Base-by-base conservation (phyloP, 208 protist genomes). In the Herpetomonas samuelpessoai region DNA sequence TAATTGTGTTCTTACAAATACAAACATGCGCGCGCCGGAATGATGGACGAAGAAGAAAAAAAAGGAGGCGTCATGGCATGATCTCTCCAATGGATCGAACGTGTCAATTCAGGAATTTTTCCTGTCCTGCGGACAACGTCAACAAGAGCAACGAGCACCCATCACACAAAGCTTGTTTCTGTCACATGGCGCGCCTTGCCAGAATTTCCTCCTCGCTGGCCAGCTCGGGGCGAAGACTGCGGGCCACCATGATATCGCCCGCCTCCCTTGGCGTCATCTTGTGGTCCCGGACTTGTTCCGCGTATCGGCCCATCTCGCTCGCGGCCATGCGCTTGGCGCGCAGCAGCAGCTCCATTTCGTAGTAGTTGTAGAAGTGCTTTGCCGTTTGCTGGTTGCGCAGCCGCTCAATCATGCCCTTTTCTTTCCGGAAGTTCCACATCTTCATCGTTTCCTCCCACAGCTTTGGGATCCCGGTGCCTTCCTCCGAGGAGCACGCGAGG, bases 361-460 rank as follows among this genome's bases (percentile, higher is more conserved):
- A 83, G 62, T 83, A 76, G 57, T 76, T 76, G 39, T 69, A 62
- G 53, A 83, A 83, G 61, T 83, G 76, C 48, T 79, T 76, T 24
- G 59, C 58, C 2, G 67, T 69, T 53, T 83, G 76, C 7, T 60
- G 30, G 30, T 59, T 60, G 6, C 76, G 71, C 19, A 79, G 63
- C 45, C 72, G 51, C 16, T 39, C 51, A 31, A 83, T 67, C 25
- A 73, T 51, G 35, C 76, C 76, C 38, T 60, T 74, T 27, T 71
- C 52, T 29, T 59, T 7, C 0, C 72, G 66, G 2, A 26, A 2
- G 21, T 62, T 53, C 76, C 76, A 83, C 71, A 76, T 76, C 45
- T 68, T 54, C 65, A 71, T 53, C 38, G 74, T 71, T 35, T 47
- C 30, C 28, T 72, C 68, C 76, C 76, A 79, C 57, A 79, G 18